Evolutionary conservation across 306 rosid genomes (phyloP).

Genomic region (Luffa acutangula): DNA sequence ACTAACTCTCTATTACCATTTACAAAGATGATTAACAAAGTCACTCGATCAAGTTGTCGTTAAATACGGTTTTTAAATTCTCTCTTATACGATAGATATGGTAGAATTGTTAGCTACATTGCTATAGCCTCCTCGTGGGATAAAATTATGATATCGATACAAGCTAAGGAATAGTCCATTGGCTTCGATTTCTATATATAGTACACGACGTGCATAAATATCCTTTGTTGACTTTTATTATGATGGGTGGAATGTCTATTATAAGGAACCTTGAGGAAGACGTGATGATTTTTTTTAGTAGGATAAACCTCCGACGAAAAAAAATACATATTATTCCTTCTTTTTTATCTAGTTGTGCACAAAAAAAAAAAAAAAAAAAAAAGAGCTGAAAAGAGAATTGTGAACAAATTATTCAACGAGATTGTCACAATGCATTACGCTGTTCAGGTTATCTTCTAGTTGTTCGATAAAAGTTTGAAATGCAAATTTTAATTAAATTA

Average conservation of each 20-base stretch:
- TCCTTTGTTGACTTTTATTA: neutral
- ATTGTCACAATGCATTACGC: neutral
- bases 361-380: too few species aligned
- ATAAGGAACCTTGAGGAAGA: neutral
- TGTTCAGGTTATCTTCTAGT: too few species aligned
- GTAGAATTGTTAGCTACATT: too few species aligned
- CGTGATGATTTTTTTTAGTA: neutral
- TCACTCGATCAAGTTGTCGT: too few species aligned
- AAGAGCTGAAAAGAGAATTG: neutral
- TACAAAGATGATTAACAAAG: neutral
- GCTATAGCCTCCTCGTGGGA: too few species aligned
- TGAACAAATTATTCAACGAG: neutral
- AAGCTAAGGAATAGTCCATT: too few species aligned
- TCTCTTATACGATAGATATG: too few species aligned
- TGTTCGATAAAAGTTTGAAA: too few species aligned
- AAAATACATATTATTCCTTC: neutral
- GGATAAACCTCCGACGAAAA: neutral
- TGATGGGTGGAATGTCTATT: neutral
- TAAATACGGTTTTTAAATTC: neutral
- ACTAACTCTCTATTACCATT: constrained; percentile 13
- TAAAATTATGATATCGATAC: too few species aligned
- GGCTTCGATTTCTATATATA: neutral
- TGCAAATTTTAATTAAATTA: too few species aligned
- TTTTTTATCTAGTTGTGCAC: too few species aligned
- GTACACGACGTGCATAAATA: neutral